Evolutionary conservation across 2,329 filamentous ascomycete genomes (phyloP), one percentile per base, ranked within the genome.

Genomic region (Hymenoscyphus infarciens): DNA sequence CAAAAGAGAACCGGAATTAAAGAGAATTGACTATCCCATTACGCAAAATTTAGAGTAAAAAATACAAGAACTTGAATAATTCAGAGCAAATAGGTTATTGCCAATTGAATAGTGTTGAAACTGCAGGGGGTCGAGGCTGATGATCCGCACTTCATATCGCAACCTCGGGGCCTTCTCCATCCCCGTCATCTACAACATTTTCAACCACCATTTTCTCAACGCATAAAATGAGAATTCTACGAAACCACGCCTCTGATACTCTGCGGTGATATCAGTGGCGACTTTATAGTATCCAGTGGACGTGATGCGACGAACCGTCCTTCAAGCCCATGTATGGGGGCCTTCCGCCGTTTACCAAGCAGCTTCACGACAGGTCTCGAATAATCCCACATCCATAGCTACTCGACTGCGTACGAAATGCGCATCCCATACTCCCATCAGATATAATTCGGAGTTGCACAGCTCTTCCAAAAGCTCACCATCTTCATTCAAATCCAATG

Each of bases 221-320:
- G 66, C 63, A 63, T 19, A 73, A 67, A 62, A 73, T 72, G 71
- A 64, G 60, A 66, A 49, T 62, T 59, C 64, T 63, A 65, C 64
- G 65, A 63, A 38, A 33, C 59, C 60, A 67, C 63, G 49, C 54
- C 59, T 65, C 57, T 63, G 55, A 65, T 61, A 62, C 67, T 62
- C 45, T 60, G 61, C 68, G 69, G 64, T 74, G 71, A 74, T 71
- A 67, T 62, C 63, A 67, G 68, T 62, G 64, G 63, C 58, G 58
- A 58, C 65, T 59, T 56, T 22, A 39, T 56, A 35, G 29, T 25
- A 45, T 45, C 63, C n/a, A 56, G 61, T 59, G 54, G 56, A 62
- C 58, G 64, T 67, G 61, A 74, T 74, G 72, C 71, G 68, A 64
- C 67, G 65, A n/a, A 61, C 65, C 38, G 45, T 67, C 29, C 53